Evolutionary conservation across 257 asterid species (phyloP).

Genomic region (Lycium barbarum): DNA sequence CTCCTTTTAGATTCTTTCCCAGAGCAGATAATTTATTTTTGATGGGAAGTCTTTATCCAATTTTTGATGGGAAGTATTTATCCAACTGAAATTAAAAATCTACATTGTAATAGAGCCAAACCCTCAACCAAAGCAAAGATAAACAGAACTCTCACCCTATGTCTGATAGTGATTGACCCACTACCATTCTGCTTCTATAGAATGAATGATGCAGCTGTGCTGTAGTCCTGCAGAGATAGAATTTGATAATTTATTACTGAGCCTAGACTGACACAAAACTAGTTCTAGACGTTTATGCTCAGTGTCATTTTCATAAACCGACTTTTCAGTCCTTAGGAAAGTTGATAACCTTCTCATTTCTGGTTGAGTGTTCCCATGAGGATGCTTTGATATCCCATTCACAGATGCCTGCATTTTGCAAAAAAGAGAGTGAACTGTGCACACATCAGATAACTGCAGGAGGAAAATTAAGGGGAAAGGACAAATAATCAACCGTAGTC

Average conservation of each 20-base stretch:
- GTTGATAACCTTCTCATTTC: no score
- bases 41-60: slow-evolving; percentile 14
- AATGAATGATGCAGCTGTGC: no score
- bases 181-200: neutral
- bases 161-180: neutral
- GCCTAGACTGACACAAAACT: no score
- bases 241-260: neutral
- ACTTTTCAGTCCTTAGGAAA: no score
- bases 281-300: no score
- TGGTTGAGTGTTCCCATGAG: no score
- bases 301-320: no score
- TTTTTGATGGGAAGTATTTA: slow-evolving; percentile 11
- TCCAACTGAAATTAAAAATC: neutral
- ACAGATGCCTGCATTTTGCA: slow-evolving; percentile 1
- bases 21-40: neutral
- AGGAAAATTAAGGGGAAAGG: neutral
- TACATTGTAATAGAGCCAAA: neutral
- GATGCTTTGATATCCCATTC: neutral
- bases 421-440: neutral
- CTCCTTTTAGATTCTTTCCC: no score
- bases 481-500: neutral
- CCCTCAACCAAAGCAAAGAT: neutral
- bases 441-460: neutral
- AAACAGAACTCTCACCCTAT: neutral
- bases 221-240: no score